Conservation (phyloP, 2,329 filamentous ascomycete species). For the Xylariaceae sp. region DNA sequence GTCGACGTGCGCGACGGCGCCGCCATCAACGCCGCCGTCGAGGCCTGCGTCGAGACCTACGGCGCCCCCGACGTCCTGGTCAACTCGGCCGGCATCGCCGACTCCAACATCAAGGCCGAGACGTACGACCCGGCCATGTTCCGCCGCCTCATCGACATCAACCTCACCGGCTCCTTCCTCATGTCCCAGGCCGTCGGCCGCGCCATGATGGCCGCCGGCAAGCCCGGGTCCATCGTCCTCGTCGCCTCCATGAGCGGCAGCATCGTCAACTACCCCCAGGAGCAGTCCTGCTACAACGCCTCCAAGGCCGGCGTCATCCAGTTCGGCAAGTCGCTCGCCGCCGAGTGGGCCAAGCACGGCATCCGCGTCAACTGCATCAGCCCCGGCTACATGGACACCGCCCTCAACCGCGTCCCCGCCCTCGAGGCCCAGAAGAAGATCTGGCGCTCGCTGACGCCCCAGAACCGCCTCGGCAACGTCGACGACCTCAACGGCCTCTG, state of each 20-base stretch:
- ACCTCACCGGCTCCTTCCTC: conserved; percentile 74
- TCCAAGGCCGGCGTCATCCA: conserved; percentile 78
- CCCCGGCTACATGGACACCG: conserved; percentile 84
- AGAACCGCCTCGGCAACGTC: conserved; percentile 66
- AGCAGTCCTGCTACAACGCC: conserved; percentile 79
- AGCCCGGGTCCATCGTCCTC: conserved; percentile 69
- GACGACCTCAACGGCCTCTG: conserved; percentile 76
- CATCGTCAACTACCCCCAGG: conserved; percentile 82
- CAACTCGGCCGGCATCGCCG: conserved; percentile 76
- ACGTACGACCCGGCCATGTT: conserved; percentile 73
- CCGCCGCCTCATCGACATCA: conserved; percentile 76
- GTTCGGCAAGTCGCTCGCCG: conserved; percentile 74
- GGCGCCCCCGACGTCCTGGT: conserved; percentile 71
- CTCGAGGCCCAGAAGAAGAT: conserved; percentile 80
- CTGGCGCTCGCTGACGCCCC: conserved; percentile 70
- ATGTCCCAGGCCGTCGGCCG: conserved; percentile 69
- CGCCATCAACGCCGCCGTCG: conserved; percentile 66
- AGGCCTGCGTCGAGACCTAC: conserved; percentile 60
- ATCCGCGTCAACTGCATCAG: conserved; percentile 84
- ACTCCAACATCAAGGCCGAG: conserved; percentile 81
- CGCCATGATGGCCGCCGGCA: conserved; percentile 67
- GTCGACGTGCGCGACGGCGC: conserved; percentile 71
- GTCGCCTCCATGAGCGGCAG: conserved; percentile 78
- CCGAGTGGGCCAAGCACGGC: conserved; percentile 77
- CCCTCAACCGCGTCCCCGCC: conserved; percentile 71